Evolutionary conservation across 306 rosid genomes (phyloP), one percentile per base, ranked within the genome.

Genomic region (Datisca glomerata): DNA sequence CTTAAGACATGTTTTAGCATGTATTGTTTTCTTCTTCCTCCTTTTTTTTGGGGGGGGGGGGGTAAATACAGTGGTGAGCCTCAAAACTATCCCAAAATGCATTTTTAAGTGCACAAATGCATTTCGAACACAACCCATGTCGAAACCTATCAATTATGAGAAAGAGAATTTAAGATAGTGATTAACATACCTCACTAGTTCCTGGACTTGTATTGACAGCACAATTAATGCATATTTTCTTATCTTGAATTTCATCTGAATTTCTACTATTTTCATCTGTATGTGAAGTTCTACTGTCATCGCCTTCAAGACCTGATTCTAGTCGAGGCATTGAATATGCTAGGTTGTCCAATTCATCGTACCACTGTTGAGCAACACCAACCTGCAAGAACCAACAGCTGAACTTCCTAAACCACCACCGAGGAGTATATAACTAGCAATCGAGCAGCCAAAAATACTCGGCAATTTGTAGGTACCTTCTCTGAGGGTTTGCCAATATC

Each of bases 291-390:
- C 15, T 54, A 45, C 36, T 10, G 12, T 38, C 37, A 31, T 59
- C 55, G 19, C 67, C 74, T 63, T 63, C 75, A 21, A 32, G 45
- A 52, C 27, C 49, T 38, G 51, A 18, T 51, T 76, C 89, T 24
- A 74, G 21, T 45, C 67, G 78, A 50, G 74, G 53, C 24, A 55
- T 37, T 29, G 78, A 68, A 45, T 71, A 37, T 25, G 83, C 89
- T 15, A 89, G 73, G 56, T 55, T 10, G 49, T 89, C 97, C 66
- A 83, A 63, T 42, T 79, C 94, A 40, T 74, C 80, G 17, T 79
- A 89, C 93, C 93, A 89, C 61, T 72, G 66, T 53, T 89, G 97
- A 28, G 95, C 82, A 61, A 64, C 56, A 11, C 94, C 86, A 48
- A 55, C 79, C 97, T 89, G 63, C 56, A 31, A 18, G 19, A 13